Percentiles rank a stretch among this genome's conserved stretches.
Conservation (phyloP, 225 moss, liverwort and hornwort species). For the Marchantia paleacea region DNA sequence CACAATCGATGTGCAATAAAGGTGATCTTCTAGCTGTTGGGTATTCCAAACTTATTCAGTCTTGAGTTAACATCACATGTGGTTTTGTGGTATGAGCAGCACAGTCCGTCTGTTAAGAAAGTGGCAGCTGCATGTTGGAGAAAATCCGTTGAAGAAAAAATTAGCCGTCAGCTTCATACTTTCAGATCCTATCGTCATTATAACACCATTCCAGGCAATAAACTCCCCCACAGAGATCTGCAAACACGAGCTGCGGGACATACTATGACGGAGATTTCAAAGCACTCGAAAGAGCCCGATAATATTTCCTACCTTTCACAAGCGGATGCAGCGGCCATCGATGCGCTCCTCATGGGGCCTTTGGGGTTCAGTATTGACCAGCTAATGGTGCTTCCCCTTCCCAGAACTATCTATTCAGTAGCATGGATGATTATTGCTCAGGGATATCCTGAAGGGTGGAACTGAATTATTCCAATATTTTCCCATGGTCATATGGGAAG, state of each 20-base stretch:
- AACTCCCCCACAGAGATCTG: background rate
- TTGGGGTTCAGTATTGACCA: conserved; percentile 88
- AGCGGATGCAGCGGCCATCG: conserved; percentile 65
- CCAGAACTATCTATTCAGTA: background rate
- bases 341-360: conserved; percentile 82
- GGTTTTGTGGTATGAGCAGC: conserved; percentile 8
- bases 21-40: too few relatives aligned
- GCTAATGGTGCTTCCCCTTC: conserved; percentile 62
- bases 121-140: background rate
- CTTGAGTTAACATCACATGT: background rate
- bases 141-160: background rate
- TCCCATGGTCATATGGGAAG: too few relatives aligned
- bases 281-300: conserved; percentile 36
- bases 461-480: background rate
- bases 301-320: conserved; percentile 68
- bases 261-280: conserved; percentile 24
- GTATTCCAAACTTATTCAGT: too few relatives aligned
- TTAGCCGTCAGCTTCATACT: background rate
- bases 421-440: background rate
- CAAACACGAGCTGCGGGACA: conserved; percentile 6
- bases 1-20: too few relatives aligned
- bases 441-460: background rate
- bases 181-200: background rate
- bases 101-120: background rate
- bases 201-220: conserved; percentile 3